Percentiles rank a stretch among this genome's conserved stretches.
Conservation (phyloP, 768 basidiomycete genomes). For the Lactarius trivialis region DNA sequence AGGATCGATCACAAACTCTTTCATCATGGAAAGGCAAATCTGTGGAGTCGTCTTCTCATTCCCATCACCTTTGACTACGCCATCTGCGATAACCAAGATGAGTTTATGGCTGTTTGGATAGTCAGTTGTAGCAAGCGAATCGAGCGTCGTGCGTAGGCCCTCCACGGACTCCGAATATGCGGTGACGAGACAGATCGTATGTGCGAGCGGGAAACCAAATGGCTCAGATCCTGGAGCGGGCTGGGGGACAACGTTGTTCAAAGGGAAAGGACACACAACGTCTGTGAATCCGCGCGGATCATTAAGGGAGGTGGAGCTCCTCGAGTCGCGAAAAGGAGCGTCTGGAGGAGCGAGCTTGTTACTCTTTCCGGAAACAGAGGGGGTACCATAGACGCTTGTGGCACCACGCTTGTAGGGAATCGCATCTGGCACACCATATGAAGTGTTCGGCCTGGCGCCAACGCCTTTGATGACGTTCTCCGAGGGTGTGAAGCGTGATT, state of each 20-base stretch:
- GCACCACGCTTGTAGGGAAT: slow-evolving; percentile 54
- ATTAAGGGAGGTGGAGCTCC: slow-evolving; percentile 72
- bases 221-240: slow-evolving; percentile 89
- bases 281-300: slow-evolving; percentile 51
- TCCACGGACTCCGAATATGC: slow-evolving; percentile 97
- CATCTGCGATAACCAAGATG: slow-evolving; percentile 93
- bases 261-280: slow-evolving; percentile 87
- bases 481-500: slow-evolving; percentile 69
- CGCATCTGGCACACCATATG: slow-evolving; percentile 62
- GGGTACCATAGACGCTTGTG: slow-evolving; percentile 27
- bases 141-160: slow-evolving; percentile 94
- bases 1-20: slow-evolving; percentile 74
- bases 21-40: slow-evolving; percentile 95
- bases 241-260: slow-evolving; percentile 85
- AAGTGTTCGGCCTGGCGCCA: slow-evolving; percentile 50
- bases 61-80: slow-evolving; percentile 95
- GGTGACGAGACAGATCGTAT: slow-evolving; percentile 94
- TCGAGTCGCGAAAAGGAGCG: slow-evolving; percentile 68
- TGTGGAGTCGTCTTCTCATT: slow-evolving; percentile 88
- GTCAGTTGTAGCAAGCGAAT: slow-evolving; percentile 96
- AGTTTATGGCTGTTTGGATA: slow-evolving; percentile 98
- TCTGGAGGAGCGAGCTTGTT: slow-evolving; percentile 65
- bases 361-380: slow-evolving; percentile 31
- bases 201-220: slow-evolving; percentile 90
- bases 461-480: slow-evolving; percentile 51